Percentiles rank a stretch among this genome's conserved stretches.
phyloP scores from a whole-genome alignment of 345 rosid genomes.

The Gynandropsis gynandra region DNA sequence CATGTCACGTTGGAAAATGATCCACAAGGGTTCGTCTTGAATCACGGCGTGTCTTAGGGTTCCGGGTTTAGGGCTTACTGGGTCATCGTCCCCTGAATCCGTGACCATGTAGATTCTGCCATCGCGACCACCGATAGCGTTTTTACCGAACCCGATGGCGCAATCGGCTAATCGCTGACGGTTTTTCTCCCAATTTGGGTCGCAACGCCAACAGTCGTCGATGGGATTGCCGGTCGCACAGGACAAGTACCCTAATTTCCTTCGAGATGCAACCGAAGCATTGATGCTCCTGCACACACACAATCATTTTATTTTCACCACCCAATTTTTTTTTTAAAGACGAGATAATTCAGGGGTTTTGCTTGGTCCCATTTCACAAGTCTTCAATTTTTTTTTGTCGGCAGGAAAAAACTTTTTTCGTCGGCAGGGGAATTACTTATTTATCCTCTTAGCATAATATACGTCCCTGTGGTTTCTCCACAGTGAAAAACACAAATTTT shows the following conservation, averaged over 20 bases:
- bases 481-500: too few species aligned
- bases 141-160: slow-evolving; percentile 74
- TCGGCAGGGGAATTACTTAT: neutral
- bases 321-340: too few species aligned
- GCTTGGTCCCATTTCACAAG: too few species aligned
- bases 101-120: slow-evolving; percentile 69
- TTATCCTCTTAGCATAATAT: too few species aligned
- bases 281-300: slow-evolving; percentile 45
- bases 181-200: slow-evolving; percentile 65
- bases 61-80: slow-evolving; percentile 62
- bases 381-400: neutral
- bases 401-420: neutral
- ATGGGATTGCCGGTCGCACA: slow-evolving; percentile 72
- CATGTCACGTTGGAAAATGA: slow-evolving; percentile 71
- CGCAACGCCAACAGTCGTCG: slow-evolving; percentile 89
- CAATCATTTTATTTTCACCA: too few species aligned
- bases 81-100: slow-evolving; percentile 49
- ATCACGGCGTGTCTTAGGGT: slow-evolving; percentile 63
- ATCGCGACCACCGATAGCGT: slow-evolving; percentile 67
- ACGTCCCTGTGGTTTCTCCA: neutral
- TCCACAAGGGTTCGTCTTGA: slow-evolving; percentile 77
- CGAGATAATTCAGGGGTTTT: too few species aligned
- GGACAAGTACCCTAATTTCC: slow-evolving; percentile 60
- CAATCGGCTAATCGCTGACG: slow-evolving; percentile 68
- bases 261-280: slow-evolving; percentile 40